Evolutionary conservation across 768 basidiomycete genomes (phyloP), one percentile per base, ranked within the genome.

Genomic region (Suillus variegatus): DNA sequence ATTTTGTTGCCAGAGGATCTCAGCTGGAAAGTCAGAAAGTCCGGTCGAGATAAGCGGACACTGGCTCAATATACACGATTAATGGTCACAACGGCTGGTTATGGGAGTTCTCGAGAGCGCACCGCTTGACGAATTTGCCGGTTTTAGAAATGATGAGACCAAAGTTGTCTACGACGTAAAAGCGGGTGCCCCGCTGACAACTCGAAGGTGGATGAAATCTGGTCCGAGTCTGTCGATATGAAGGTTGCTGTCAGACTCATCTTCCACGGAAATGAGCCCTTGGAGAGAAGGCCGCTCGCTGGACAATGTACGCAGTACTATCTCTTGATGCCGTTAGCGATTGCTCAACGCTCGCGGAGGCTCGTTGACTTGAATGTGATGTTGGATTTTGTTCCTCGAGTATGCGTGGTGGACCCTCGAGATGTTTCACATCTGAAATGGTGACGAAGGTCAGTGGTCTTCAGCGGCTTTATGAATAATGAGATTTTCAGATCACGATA

Each of bases 181-280:
- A 43, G 41, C 58, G 25, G 58, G 25, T 28, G 9, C 22, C 18
- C 57, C 10, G 36, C 40, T 18, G 38, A 41, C 57, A 60, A 28
- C 40, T 28, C 25, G 57, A 58, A 41, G 22, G 22, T 41, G 57
- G 25, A 58, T 58, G 56, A 41, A 58, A 41, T 58, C 40, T 58
- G 57, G 22, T 60, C 32, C 32, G 54, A 55, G 54, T 55, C 40
- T 41, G 28, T 60, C 40, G 22, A 58, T 40, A 58, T 58, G 38
- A 40, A 41, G 36, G 38, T 28, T 41, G 38, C 38, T 58, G 40
- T 28, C 57, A 58, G 25, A 60, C 25, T 43, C 18, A 20, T 25
- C 41, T 28, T 60, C 58, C 58, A 20, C 18, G 28, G 43, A 43
- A 41, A 28, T 58, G 28, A 41, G 22, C 16, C 4, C 22, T 41